Evolutionary conservation across 352 stramenopile species (phyloP).

Genomic region (Phytophthora syringae): DNA sequence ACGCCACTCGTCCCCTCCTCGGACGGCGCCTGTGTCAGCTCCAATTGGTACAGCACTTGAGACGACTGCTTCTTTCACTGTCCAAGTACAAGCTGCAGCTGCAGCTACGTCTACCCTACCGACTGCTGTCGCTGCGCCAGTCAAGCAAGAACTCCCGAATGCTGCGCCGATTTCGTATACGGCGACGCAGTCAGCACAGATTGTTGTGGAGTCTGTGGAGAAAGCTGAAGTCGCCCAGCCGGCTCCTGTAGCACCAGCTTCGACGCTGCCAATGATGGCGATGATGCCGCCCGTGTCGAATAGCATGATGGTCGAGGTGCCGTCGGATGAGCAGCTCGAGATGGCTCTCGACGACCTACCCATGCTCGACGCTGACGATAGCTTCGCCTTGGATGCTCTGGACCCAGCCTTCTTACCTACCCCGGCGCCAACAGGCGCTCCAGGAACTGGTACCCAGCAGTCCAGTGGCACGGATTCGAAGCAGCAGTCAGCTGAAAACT

Average conservation of each 20-base stretch:
- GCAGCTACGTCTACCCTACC: neutral
- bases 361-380: slow-evolving; percentile 76
- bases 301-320: slow-evolving; percentile 47
- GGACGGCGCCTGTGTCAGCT: slow-evolving; percentile 14
- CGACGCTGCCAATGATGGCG: slow-evolving; percentile 33
- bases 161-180: neutral
- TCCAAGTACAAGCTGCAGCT: neutral
- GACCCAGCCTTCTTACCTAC: slow-evolving; percentile 41
- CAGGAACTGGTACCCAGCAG: slow-evolving; percentile 13
- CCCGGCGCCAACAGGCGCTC: slow-evolving; percentile 18
- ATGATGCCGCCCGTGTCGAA: slow-evolving; percentile 38
- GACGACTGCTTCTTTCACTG: neutral
- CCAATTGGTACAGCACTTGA: slow-evolving; percentile 6
- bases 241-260: slow-evolving; percentile 1
- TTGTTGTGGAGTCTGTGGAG: neutral
- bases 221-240: slow-evolving; percentile 18
- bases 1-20: slow-evolving; percentile 34
- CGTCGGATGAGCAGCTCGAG: slow-evolving; percentile 77
- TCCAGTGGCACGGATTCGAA: slow-evolving; percentile 35
- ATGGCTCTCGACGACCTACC: slow-evolving; percentile 74
- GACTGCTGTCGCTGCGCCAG: neutral
- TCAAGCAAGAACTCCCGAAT: slow-evolving; percentile 18
- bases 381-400: slow-evolving; percentile 54
- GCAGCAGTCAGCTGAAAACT: slow-evolving; percentile 54
- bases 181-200: slow-evolving; percentile 3